Evolutionary conservation across 225 moss, liverwort and hornwort genomes (phyloP).

Genomic region (Anthoceros angustus): DNA sequence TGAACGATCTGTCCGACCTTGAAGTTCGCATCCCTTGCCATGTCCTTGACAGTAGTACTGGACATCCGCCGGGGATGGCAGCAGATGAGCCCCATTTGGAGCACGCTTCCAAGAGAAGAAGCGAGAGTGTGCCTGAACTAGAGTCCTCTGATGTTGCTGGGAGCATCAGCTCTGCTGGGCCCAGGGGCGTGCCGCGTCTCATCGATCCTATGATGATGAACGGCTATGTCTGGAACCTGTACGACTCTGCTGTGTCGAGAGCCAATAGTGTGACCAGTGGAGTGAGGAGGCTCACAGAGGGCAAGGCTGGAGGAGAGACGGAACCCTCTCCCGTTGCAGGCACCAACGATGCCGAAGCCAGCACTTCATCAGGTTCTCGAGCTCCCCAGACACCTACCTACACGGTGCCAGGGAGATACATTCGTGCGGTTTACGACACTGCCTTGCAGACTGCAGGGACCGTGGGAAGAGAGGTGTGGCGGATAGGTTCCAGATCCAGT

Average conservation of each 20-base stretch:
- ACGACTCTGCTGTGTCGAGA: not conserved
- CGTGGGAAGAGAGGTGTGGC: constrained; percentile 8
- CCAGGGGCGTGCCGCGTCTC: not conserved
- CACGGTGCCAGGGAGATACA: constrained; percentile 8
- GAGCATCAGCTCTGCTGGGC: not conserved
- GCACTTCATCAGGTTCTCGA: constrained; percentile 7
- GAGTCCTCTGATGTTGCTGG: not conserved
- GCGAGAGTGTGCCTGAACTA: not conserved
- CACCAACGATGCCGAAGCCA: constrained; percentile 8
- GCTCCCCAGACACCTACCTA: constrained; percentile 10
- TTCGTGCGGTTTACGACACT: constrained; percentile 20
- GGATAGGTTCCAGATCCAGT: constrained; percentile 6
- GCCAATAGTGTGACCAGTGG: not conserved
- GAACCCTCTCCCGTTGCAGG: constrained; percentile 12
- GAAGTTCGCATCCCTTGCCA: not conserved
- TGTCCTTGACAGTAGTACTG: not conserved
- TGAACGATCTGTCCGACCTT: not conserved
- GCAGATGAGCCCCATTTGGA: not conserved
- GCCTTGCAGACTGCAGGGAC: constrained; percentile 13
- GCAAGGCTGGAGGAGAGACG: constrained; percentile 21
- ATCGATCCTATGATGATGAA: not conserved
- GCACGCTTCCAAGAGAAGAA: not conserved
- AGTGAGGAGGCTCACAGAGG: constrained; percentile 16
- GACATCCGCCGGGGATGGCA: not conserved
- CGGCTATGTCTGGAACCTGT: not conserved